Evolutionary conservation across 2,329 filamentous ascomycete genomes (phyloP), one percentile per base, ranked within the genome.

Genomic region (Ophiocordyceps unilateralis): DNA sequence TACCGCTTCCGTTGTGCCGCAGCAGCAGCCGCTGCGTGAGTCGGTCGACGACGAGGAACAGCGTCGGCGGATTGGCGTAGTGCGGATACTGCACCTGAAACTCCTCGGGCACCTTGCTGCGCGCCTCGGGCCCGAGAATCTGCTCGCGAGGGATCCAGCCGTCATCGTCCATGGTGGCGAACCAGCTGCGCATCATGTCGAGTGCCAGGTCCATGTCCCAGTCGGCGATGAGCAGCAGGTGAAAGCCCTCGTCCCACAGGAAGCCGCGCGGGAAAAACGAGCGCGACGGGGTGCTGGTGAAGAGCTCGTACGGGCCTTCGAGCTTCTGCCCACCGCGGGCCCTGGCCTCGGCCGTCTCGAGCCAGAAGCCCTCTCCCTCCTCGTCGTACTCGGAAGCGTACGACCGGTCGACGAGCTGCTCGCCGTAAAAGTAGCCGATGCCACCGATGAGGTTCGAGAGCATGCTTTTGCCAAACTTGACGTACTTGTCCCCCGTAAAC

Each of bases 91-190:
- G 91, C 14, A 87, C 75, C 54, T 93, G 88, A 59, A 98, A 98
- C 61, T 96, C 88, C 5, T 70, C 61, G 0, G 91, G 91, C 2
- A 98, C 91, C 63, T 95, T 96, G 70, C 83, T 94, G 48, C 89
- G 79, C 40, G 91, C 91, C 64, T 98, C 91, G 2, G 74, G 63
- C 2, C 91, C 91, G 2, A 98, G 74, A 46, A 98, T 96, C 63
- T 95, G 88, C 65, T 98, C 91, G 42, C 91, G 81, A 3, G 81
- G 85, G 56, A 98, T 96, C 91, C 91, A 98, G 43, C 91, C 91
- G 58, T 96, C 87, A 15, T 91, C 83, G 50, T 98, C 91, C 75
- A 96, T 94, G 17, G 93, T 74, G 49, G 81, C 86, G 65, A 93
- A 93, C 91, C 91, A 98, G 62, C 85, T 94, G 64, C 82, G 84